Conservation (phyloP, 2,329 filamentous ascomycete genomes). For the Chaetomium sp. region DNA sequence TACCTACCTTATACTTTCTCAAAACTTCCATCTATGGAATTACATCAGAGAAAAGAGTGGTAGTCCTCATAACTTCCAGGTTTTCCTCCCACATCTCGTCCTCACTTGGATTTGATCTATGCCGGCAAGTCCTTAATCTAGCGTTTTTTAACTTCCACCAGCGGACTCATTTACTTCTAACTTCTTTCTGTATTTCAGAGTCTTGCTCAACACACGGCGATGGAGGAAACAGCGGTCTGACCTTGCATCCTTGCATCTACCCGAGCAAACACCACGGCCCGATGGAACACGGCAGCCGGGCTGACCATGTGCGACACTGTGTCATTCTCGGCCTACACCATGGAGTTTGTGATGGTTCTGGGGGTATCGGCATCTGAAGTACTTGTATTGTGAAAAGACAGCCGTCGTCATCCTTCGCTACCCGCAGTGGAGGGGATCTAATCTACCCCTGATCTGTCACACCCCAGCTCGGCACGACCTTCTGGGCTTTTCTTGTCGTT, state of each 20-base stretch:
- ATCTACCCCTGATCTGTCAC: not conserved
- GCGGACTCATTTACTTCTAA: not conserved
- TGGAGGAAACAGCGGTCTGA: too few relatives aligned
- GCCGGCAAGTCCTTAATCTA: too few relatives aligned
- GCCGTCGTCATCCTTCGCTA: too few relatives aligned
- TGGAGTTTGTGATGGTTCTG: too few relatives aligned
- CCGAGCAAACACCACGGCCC: not conserved
- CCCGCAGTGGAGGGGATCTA: not conserved
- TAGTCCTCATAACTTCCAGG: not conserved
- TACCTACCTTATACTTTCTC: too few relatives aligned
- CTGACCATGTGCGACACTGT: not conserved
- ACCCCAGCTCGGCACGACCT: not conserved
- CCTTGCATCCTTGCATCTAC: not conserved
- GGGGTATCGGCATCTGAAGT: too few relatives aligned
- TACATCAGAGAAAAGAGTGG: not conserved
- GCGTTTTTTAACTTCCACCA: not conserved
- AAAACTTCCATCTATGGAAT: not conserved
- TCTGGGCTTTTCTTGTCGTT: not conserved
- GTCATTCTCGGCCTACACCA: too few relatives aligned
- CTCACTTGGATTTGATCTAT: not conserved
- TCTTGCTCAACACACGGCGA: not conserved
- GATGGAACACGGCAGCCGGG: not conserved
- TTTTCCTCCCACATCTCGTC: not conserved
- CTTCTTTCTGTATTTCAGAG: not conserved
- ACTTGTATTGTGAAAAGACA: too few relatives aligned